Evolutionary conservation across 495 filamentous ascomycete genomes (phyloP), one percentile per base, ranked within the genome.

Genomic region (Annulohypoxylon bovei): DNA sequence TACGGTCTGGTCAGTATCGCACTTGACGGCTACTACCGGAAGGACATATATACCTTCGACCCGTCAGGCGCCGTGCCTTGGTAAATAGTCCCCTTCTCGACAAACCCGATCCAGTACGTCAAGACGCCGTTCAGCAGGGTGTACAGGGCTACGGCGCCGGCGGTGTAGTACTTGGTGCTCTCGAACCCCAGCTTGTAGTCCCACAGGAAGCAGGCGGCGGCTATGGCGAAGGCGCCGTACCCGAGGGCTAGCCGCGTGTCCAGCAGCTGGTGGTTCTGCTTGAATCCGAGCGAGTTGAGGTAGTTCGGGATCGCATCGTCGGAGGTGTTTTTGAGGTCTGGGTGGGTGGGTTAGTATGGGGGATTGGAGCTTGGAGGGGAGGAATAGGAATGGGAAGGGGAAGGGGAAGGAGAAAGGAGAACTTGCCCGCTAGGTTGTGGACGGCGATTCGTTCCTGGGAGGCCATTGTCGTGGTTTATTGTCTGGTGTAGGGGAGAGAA

Each of bases 301-400:
- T 98, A 98, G 80, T 93, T 91, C n/a, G 90, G 87, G 50, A 99
- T 88, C 60, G 93, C 92, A 76, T 99, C 95, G 84, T 99, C 95
- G 75, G 90, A 92, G 18, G 94, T 96, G 78, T 96, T 97, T 81
- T 98, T 98, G 62, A 99, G 90, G 77, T 97, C 95, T 97, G 74
- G 35, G 27, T 39, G 44, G 62, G 30, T 47, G 9, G 50, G 68
- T 75, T 67, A 70, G 72, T 53, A 60, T 65, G 53, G 39, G 63
- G 6, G 0, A 32, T 25, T 9, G 27, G 28, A 42, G 40, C 32
- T 11, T 61, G 12, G 27, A 20, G 6, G 32, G 11, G 20, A 14
- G 18, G 42, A n/a, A n/a, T n/a, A n/a, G 50, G 39, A 12, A 9
- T 37, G 2, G 7, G 33, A 11, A 11, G 33, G 33, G 11, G 20